Base-by-base conservation (phyloP, 2,329 filamentous ascomycete genomes). In the Colletotrichum theobromicola region DNA sequence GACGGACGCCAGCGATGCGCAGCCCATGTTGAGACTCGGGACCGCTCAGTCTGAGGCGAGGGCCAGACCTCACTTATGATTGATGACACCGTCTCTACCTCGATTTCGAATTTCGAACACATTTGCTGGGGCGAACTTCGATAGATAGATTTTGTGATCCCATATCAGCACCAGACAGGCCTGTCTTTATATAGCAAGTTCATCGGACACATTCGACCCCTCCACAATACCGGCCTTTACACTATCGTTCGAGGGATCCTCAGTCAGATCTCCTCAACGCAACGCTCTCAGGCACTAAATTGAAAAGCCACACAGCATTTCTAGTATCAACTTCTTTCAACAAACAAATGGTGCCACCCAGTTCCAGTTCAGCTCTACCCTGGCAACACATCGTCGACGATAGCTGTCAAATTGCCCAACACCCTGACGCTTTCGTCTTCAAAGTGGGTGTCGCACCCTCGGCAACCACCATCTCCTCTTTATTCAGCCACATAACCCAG, bases 71-170 rank as follows among this genome's bases (percentile, higher is more conserved):
- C 4, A 46, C 6, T 46, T 8, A 5, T 5, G 18, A 46, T 21
- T 18, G 18, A 46, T 6, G 5, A 46, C 13, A 4, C n/a, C 2
- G 42, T 50, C n/a, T 4, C n/a, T 21, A 1, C 10, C 42, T 50
- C 6, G 4, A 50, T 0, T 2, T n/a, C 4, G 0, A 7, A 50
- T 46, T 2, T 18, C 1, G 18, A 7, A n/a, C 3, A 18, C n/a
- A 46, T 9, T 37, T 37, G 16, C 35, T 16, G 7, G 7, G 35
- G 35, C 15, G 7, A 9, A 46, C 37, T 46, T 46, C 10, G 1
- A 46, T 2, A 46, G 37, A 46, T 4, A 50, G 42, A 50, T 50
- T 21, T 50, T 10, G 6, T 10, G 42, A 50, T 50, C 5, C 5
- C 42, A 21, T 50, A 9, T 1, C 10, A 46, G 42, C n/a, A 18